phyloP scores from a whole-genome alignment of 176 grass and related monocot genomes.

The Poa pratensis region DNA sequence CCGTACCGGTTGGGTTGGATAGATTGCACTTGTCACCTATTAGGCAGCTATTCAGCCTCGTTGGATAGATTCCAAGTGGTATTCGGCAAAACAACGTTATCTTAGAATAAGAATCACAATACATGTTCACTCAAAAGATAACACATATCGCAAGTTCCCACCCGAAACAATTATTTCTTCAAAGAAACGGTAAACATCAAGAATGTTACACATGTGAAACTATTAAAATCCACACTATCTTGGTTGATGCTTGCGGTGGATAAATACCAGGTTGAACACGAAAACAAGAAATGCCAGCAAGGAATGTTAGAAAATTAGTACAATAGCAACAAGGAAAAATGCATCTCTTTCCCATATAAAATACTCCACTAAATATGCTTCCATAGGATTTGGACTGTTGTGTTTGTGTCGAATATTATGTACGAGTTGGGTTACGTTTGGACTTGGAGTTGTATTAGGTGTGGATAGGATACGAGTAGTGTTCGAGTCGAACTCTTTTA shows the following conservation, averaged over 20 bases:
- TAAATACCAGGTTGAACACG: neutral
- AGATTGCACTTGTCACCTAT: neutral
- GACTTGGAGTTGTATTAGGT: no score
- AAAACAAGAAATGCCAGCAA: constrained; percentile 7
- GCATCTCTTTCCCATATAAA: neutral
- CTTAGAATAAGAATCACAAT: neutral
- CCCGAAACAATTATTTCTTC: neutral
- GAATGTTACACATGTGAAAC: neutral
- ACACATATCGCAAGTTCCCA: neutral
- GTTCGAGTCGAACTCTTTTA: no score
- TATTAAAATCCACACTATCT: constrained; percentile 1
- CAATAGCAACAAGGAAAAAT: neutral
- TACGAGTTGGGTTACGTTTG: no score
- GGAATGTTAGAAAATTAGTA: neutral
- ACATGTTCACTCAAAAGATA: neutral
- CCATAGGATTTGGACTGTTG: constrained; percentile 4
- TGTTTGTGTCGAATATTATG: no score
- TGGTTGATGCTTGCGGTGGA: neutral
- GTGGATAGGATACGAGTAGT: no score
- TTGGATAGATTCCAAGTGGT: no score
- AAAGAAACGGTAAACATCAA: constrained; percentile 1
- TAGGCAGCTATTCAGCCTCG: no score
- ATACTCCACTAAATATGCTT: constrained; percentile 16
- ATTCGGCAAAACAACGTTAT: neutral
- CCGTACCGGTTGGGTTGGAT: no score